A percentile compares a stretch with the other conserved stretches of the same genome.
These are phyloP conservation scores for Backusella liffmaniae DNA, from an alignment of 192 early-diverging fungal species.

Conservation along the genomic window DNA sequence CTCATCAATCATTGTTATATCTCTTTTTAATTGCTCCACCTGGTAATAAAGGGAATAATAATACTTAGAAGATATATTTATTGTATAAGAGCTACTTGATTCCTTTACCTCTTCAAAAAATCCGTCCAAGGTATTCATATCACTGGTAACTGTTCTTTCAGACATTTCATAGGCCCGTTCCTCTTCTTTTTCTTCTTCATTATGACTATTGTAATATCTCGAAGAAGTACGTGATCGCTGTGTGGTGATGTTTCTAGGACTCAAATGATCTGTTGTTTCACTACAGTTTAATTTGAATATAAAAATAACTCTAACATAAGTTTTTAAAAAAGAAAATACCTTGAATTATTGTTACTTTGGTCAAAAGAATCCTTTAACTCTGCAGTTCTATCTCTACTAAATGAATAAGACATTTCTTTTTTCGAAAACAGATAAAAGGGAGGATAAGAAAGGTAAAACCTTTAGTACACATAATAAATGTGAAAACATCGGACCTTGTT, in stretches of 20 bases:
- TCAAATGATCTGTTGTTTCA: neutral
- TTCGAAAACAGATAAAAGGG: neutral
- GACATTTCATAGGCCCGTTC: neutral
- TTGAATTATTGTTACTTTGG: neutral
- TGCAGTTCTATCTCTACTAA: neutral
- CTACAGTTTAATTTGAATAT: neutral
- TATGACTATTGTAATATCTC: neutral
- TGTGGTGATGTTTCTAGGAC: neutral
- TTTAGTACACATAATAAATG: neutral
- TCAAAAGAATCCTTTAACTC: neutral
- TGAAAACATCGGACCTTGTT: neutral
- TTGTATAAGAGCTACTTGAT: neutral
- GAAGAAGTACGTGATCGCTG: neutral
- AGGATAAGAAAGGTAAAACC: neutral
- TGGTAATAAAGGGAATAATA: neutral
- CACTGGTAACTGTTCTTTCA: neutral
- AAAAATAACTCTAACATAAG: neutral
- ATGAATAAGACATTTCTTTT: neutral
- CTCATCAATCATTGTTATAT: slow-evolving; percentile 1
- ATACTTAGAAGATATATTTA: neutral
- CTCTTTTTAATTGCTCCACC: slow-evolving; percentile 11
- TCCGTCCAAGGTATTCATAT: neutral
- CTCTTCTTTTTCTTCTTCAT: neutral
- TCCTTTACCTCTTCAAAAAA: neutral
- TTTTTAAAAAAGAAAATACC: neutral